A percentile compares a stretch with the other conserved stretches of the same genome.
Conservation (phyloP, 2,329 filamentous ascomycete species). For the Fusarium gaditjirri region DNA sequence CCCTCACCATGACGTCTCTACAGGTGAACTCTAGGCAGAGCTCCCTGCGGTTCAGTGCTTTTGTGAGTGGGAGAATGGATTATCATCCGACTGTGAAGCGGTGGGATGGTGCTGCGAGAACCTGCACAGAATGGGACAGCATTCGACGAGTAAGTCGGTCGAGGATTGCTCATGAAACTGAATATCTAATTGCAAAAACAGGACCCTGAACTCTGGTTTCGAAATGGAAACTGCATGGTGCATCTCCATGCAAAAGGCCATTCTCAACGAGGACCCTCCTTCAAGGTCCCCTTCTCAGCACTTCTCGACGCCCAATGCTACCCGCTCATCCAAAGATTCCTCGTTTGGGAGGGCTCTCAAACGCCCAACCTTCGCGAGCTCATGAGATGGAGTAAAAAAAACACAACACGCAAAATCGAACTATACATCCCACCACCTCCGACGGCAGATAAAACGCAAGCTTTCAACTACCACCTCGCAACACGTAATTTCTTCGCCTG, state of each 20-base stretch:
- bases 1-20: not conserved
- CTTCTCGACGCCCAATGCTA: slow-evolving; percentile 68
- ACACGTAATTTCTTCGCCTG: slow-evolving; percentile 83
- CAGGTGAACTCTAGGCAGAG: slow-evolving; percentile 29
- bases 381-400: slow-evolving; percentile 47
- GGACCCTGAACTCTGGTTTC: slow-evolving; percentile 78
- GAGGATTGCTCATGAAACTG: not conserved
- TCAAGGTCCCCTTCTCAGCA: slow-evolving; percentile 69
- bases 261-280: slow-evolving; percentile 73
- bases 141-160: slow-evolving; percentile 56
- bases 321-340: slow-evolving; percentile 67
- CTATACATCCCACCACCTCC: slow-evolving; percentile 76
- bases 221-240: slow-evolving; percentile 74
- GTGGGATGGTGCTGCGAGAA: slow-evolving; percentile 62
- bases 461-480: slow-evolving; percentile 72
- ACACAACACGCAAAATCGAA: slow-evolving; percentile 57
- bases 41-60: slow-evolving; percentile 43
- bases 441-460: slow-evolving; percentile 61
- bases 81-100: slow-evolving; percentile 51
- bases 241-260: slow-evolving; percentile 74
- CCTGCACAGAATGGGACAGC: slow-evolving; percentile 58
- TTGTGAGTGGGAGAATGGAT: slow-evolving; percentile 43
- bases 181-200: slow-evolving; percentile 48
- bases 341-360: slow-evolving; percentile 48
- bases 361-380: slow-evolving; percentile 45